Percentiles rank a stretch among this genome's conserved stretches.
These are phyloP conservation scores for Eremothecium coryli DNA, from an alignment of 1,139 yeast species.

Conservation along the genomic window DNA sequence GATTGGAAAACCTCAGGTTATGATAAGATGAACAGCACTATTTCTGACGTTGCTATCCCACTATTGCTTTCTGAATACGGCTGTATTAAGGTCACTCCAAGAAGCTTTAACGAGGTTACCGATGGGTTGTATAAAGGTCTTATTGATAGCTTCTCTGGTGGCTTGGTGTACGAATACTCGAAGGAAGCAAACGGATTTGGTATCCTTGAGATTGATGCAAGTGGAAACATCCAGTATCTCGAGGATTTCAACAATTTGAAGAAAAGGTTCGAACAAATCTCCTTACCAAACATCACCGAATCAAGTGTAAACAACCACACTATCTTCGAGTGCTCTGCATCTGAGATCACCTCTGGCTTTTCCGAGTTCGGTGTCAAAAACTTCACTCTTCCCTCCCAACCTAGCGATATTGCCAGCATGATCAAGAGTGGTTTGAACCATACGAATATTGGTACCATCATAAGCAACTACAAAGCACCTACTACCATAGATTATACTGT, in stretches of 20 bases:
- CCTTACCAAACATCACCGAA: constrained; percentile 37
- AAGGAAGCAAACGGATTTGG: constrained; percentile 66
- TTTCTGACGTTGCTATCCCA: constrained; percentile 60
- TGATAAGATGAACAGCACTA: constrained; percentile 46
- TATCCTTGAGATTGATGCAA: constrained; percentile 43
- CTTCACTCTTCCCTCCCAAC: constrained; percentile 38
- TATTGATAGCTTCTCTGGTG: constrained; percentile 57
- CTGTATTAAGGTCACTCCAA: constrained; percentile 53
- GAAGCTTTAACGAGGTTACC: constrained; percentile 65
- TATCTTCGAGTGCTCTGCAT: constrained; percentile 47
- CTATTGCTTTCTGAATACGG: constrained; percentile 82
- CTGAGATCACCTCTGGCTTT: constrained; percentile 34
- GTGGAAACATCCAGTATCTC: constrained; percentile 37
- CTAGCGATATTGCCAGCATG: constrained; percentile 34
- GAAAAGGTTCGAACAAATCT: constrained; percentile 37
- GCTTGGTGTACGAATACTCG: constrained; percentile 67
- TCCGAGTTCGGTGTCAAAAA: constrained; percentile 35
- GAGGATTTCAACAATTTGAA: constrained; percentile 51
- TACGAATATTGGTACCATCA: constrained; percentile 41
- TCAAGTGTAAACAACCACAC: constrained; percentile 30
- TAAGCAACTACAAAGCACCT: constrained; percentile 33
- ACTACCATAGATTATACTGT: constrained; percentile 37
- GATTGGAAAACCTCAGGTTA: constrained; percentile 66
- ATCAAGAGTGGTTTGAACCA: constrained; percentile 46
- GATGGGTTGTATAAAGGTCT: constrained; percentile 47